Conservation (phyloP, 257 asterid species). For the Oldenlandia corymbosa region DNA sequence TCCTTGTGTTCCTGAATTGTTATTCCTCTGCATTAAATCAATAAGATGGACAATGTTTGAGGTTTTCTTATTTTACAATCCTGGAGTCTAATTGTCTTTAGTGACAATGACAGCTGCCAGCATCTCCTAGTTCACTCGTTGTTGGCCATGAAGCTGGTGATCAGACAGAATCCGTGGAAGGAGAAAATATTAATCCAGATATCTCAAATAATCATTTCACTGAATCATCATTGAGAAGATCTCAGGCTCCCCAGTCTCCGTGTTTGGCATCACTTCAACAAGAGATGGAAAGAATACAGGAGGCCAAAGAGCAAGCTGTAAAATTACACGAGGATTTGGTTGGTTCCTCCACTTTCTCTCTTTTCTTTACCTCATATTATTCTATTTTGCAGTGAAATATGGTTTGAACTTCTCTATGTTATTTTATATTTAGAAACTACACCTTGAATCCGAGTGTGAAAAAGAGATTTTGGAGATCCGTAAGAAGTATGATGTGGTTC, state of each 20-base stretch:
- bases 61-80: neutral
- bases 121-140: too few relatives aligned
- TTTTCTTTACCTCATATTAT: conserved; percentile 1
- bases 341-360: conserved; percentile 16
- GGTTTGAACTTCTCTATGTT: too few relatives aligned
- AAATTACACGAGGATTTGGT: conserved; percentile 48
- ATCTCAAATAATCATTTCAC: conserved; percentile 9
- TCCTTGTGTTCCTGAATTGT: neutral
- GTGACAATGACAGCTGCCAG: conserved; percentile 8
- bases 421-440: conserved; percentile 34
- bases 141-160: neutral
- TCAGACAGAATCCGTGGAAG: too few relatives aligned
- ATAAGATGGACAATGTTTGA: neutral
- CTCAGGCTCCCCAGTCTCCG: conserved; percentile 22
- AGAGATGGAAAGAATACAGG: conserved; percentile 39
- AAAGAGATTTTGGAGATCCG: conserved; percentile 31
- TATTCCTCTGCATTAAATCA: neutral
- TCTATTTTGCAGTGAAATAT: conserved; percentile 1
- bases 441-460: conserved; percentile 27
- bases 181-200: conserved; percentile 5
- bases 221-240: conserved; percentile 19
- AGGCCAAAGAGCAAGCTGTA: conserved; percentile 26
- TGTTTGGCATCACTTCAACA: conserved; percentile 25
- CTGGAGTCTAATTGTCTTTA: neutral
- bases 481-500: conserved; percentile 29